Percentiles rank a stretch among this genome's conserved stretches.
These are phyloP conservation scores for Dacryopinax spathularia DNA, from an alignment of 768 basidiomycete genomes.

Conservation along the genomic window DNA sequence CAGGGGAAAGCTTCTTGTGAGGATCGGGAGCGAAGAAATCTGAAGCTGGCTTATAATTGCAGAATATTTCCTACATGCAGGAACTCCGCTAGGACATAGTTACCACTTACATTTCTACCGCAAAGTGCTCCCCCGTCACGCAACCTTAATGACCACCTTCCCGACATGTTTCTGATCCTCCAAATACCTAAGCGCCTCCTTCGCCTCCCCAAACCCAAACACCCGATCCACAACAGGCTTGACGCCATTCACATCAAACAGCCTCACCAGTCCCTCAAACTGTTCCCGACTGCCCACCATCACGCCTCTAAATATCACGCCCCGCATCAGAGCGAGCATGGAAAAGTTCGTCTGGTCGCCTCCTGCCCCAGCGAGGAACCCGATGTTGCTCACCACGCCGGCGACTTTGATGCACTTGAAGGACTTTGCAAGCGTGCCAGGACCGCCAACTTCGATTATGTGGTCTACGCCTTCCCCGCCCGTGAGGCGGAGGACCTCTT, in stretches of 20 bases:
- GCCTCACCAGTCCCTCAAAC: slow-evolving; percentile 41
- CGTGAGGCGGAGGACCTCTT: slow-evolving; percentile 34
- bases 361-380: slow-evolving; percentile 30
- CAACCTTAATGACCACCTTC: slow-evolving; percentile 45
- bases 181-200: slow-evolving; percentile 39
- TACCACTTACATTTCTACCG: too few relatives aligned
- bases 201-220: slow-evolving; percentile 40
- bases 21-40: too few relatives aligned
- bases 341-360: slow-evolving; percentile 18
- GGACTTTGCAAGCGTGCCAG: slow-evolving; percentile 36
- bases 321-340: slow-evolving; percentile 26
- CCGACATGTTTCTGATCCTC: slow-evolving; percentile 45
- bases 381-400: slow-evolving; percentile 38
- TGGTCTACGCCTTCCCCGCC: slow-evolving; percentile 25
- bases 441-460: slow-evolving; percentile 40
- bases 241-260: slow-evolving; percentile 33
- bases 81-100: too few relatives aligned
- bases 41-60: too few relatives aligned
- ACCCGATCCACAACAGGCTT: slow-evolving; percentile 43
- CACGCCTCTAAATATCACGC: slow-evolving; percentile 36
- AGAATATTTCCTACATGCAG: too few relatives aligned
- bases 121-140: too few relatives aligned
- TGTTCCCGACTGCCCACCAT: slow-evolving; percentile 44
- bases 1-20: too few relatives aligned
- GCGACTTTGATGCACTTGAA: slow-evolving; percentile 28